phyloP scores from a whole-genome alignment of 306 rosid genomes.

The Sechiopsis laciniata region DNA sequence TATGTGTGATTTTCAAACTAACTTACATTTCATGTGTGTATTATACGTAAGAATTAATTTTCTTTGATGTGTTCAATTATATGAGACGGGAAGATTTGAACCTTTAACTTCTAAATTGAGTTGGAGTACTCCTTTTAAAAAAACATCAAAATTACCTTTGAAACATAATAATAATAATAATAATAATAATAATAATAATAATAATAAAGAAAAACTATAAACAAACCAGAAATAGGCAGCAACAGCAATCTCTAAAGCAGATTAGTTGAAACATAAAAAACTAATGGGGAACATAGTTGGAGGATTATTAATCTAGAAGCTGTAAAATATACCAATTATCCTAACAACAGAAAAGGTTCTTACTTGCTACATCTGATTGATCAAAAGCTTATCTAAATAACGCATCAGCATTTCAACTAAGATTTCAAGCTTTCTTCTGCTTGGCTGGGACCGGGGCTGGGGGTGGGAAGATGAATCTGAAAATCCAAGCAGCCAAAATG shows the following conservation, averaged over 20 bases:
- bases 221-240: neutral
- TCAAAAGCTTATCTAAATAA: slow-evolving; percentile 12
- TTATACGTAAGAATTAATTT: no score
- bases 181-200: no score
- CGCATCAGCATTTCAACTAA: neutral
- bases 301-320: slow-evolving; percentile 7
- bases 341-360: neutral
- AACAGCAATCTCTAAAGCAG: neutral
- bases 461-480: slow-evolving; percentile 53
- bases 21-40: no score
- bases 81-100: no score
- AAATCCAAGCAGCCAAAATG: slow-evolving; percentile 65
- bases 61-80: no score
- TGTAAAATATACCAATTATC: neutral
- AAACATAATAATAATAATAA: no score
- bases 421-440: slow-evolving; percentile 11
- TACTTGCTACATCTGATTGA: slow-evolving; percentile 6
- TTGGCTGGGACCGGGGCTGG: slow-evolving; percentile 10
- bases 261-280: neutral
- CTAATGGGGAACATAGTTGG: neutral
- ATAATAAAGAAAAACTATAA: neutral
- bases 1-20: no score
- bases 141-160: no score
- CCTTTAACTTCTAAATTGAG: no score
- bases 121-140: no score